These are phyloP conservation scores for Emergomyces africanus DNA, from an alignment of 2,329 filamentous ascomycete species.

Conservation along the genomic window DNA sequence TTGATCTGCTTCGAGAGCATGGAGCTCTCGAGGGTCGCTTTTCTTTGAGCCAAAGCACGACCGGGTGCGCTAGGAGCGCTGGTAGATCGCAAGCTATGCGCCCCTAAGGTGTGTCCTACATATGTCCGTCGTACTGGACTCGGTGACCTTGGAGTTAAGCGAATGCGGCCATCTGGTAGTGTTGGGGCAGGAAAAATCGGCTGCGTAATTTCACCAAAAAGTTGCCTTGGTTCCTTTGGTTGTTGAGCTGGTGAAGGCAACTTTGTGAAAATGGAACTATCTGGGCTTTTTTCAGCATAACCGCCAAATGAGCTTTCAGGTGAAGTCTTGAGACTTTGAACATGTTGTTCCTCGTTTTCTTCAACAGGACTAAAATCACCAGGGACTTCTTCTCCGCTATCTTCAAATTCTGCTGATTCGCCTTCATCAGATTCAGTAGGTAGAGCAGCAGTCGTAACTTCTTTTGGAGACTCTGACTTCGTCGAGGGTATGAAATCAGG, in stretches of 20 bases:
- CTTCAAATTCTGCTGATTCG: constrained; percentile 30
- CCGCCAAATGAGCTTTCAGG: constrained; percentile 34
- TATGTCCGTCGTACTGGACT: constrained; percentile 30
- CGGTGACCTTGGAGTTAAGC: constrained; percentile 29
- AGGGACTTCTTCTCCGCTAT: constrained; percentile 35
- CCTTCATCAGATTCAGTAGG: constrained; percentile 23
- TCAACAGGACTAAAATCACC: constrained; percentile 25
- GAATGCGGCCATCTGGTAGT: constrained; percentile 18
- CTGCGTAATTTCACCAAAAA: constrained; percentile 35
- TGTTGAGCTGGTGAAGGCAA: constrained; percentile 19
- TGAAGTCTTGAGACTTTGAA: constrained; percentile 27
- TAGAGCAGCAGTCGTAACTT: constrained; percentile 19
- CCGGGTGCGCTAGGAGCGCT: constrained; percentile 27
- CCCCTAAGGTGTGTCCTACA: constrained; percentile 18
- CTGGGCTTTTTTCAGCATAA: constrained; percentile 23
- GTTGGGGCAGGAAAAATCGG: constrained; percentile 27
- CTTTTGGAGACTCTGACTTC: constrained; percentile 8
- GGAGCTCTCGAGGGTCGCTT: constrained; percentile 25
- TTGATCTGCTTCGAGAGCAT: constrained; percentile 17
- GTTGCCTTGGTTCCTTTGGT: constrained; percentile 17
- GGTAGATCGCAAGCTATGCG: constrained; percentile 23
- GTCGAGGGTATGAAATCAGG: constrained; percentile 19
- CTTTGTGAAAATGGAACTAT: constrained; percentile 30
- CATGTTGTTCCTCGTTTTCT: constrained; percentile 16
- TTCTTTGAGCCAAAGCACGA: constrained; percentile 28